Conservation (phyloP, 177 flowering plant genomes). For the Vitis hybrid region DNA sequence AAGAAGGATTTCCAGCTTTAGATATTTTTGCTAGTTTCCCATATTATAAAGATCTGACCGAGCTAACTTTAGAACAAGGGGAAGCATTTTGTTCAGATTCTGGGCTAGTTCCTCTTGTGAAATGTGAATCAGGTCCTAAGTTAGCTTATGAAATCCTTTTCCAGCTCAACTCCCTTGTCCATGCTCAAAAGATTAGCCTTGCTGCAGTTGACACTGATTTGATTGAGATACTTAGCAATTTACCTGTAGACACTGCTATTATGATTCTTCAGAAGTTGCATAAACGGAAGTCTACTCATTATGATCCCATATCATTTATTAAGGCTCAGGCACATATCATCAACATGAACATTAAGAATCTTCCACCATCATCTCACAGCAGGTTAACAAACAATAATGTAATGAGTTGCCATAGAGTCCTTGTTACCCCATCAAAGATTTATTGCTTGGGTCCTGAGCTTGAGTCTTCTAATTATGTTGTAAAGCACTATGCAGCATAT, state of each 20-base stretch:
- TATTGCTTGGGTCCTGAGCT: slow-evolving; percentile 91
- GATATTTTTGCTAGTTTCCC: slow-evolving; percentile 55
- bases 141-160: slow-evolving; percentile 72
- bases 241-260: slow-evolving; percentile 39
- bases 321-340: slow-evolving; percentile 29
- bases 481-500: slow-evolving; percentile 60
- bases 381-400: slow-evolving; percentile 36
- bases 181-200: slow-evolving; percentile 65
- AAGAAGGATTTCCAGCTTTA: slow-evolving; percentile 32
- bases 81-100: slow-evolving; percentile 31
- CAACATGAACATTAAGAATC: slow-evolving; percentile 22
- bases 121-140: slow-evolving; percentile 23
- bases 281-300: slow-evolving; percentile 51
- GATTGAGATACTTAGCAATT: slow-evolving; percentile 40
- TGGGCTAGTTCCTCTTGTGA: slow-evolving; percentile 70
- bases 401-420: slow-evolving; percentile 79
- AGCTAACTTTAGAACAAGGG: slow-evolving; percentile 36
- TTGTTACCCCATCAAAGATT: slow-evolving; percentile 79
- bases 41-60: slow-evolving; percentile 28
- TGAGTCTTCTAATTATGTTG: slow-evolving; percentile 78
- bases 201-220: slow-evolving; percentile 46
- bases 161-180: slow-evolving; percentile 86
- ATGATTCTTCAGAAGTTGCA: slow-evolving; percentile 66
- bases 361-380: slow-evolving; percentile 26
- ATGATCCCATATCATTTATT: slow-evolving; percentile 56